Base-by-base conservation (phyloP, 106 monocot species). In the Dioscorea dumetorum region DNA sequence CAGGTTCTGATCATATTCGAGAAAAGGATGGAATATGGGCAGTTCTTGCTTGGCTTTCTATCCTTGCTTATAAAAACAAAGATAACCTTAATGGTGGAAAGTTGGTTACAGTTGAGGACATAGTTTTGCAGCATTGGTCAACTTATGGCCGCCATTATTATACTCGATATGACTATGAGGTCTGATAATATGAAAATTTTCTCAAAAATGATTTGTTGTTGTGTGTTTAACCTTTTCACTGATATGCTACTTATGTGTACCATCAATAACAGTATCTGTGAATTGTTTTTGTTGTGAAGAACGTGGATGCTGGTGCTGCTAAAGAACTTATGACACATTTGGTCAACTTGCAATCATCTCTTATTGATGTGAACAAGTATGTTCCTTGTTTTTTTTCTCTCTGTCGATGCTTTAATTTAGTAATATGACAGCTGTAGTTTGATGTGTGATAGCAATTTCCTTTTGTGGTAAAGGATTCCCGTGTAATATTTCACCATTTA, bases 11-110 rank as follows among this genome's bases (percentile, higher is more conserved):
- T 78, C 97, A 97, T 71, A 97, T 97, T 66, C 84, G 97, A 54
- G 97, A 97, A 77, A 97, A 97, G 74, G 97, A 97, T 84, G 97
- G 97, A n/a, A 91, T 97, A 31, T 97, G 97, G 97, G 97, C 97
- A 32, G 97, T 97, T 60, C 72, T 97, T 53, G 95, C 95, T 67
- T 95, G 88, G 91, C 77, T 88, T 67, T 95, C 91, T 69, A 88
- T 91, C 61, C 84, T 97, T 73, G 97, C 97, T 62, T 88, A 66
- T 59, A 88, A 75, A 73, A 97, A 97, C 61, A 89, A 84, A 78
- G 84, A 85, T 70, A 92, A 77, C 50, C 78, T 84, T 50, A 58
- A 73, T 76, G 89, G 84, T 2, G 82, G 63, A 61, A 89, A 89
- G 52, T 74, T 97, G 63, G 86, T 97, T n/a, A 79, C 84, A 18